phyloP scores from a whole-genome alignment of 2,329 filamentous ascomycete species.

The Penicillium digitatum region DNA sequence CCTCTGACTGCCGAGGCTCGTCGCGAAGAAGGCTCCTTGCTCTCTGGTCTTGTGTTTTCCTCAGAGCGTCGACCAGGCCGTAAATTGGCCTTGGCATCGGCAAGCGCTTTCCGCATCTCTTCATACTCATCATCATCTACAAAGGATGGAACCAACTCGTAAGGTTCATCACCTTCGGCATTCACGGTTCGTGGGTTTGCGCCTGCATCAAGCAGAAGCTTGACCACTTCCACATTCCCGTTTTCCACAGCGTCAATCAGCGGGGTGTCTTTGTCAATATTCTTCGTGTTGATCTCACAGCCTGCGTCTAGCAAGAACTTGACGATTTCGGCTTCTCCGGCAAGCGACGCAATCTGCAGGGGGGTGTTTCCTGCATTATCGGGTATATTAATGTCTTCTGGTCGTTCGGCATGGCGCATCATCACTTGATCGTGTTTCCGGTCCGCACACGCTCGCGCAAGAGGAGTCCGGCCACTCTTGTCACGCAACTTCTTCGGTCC shows the following conservation, averaged over 20 bases:
- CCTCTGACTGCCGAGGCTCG: conserved; percentile 42
- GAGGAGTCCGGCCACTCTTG: conserved; percentile 82
- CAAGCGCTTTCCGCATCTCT: conserved; percentile 68
- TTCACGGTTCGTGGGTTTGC: conserved; percentile 91
- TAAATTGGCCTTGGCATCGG: conserved; percentile 59
- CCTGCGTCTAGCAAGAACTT: conserved; percentile 78
- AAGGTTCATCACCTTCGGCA: conserved; percentile 84
- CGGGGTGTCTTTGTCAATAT: conserved; percentile 81
- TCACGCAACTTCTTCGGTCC: conserved; percentile 81
- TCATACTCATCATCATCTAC: conserved; percentile 63
- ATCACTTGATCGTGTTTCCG: conserved; percentile 78
- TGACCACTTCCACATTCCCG: conserved; percentile 83
- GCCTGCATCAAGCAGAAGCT: conserved; percentile 74
- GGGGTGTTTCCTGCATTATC: conserved; percentile 97
- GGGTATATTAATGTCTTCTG: conserved; percentile 80
- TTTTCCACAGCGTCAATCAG: conserved; percentile 96
- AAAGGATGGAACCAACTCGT: conserved; percentile 74
- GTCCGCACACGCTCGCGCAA: conserved; percentile 84
- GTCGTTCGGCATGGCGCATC: conserved; percentile 68
- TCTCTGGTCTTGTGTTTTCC: conserved; percentile 36
- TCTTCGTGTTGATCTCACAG: conserved; percentile 76
- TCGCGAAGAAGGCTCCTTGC: conserved; percentile 40
- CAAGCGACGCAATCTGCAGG: conserved; percentile 84
- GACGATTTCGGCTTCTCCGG: conserved; percentile 82
- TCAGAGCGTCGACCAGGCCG: conserved; percentile 44